phyloP scores from a whole-genome alignment of 2,329 filamentous ascomycete species.

The Calonectria hongkongensis region DNA sequence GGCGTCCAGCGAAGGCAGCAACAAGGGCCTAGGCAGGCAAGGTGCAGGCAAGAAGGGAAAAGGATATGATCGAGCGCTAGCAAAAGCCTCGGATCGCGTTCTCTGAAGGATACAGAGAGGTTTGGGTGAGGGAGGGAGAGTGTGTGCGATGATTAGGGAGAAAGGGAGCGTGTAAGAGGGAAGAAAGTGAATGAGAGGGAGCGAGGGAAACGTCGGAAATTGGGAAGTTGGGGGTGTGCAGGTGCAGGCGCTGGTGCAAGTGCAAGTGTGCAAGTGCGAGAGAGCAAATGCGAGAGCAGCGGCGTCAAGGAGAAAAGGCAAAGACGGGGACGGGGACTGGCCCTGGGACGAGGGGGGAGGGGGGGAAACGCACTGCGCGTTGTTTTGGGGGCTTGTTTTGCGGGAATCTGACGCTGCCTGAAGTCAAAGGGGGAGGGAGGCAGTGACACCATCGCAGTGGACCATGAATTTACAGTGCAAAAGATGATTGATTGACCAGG shows the following conservation, averaged over 20 bases:
- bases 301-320: constrained; percentile 27
- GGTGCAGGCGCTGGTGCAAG: constrained; percentile 39
- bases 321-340: constrained; percentile 25
- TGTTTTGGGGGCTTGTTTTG: constrained; percentile 53
- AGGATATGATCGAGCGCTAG: constrained; percentile 67
- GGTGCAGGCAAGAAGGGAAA: constrained; percentile 48
- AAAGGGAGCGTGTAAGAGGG: constrained; percentile 54
- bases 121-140: constrained; percentile 50
- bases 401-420: constrained; percentile 53
- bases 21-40: constrained; percentile 49
- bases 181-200: constrained; percentile 50
- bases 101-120: constrained; percentile 48
- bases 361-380: constrained; percentile 45
- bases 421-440: constrained; percentile 52
- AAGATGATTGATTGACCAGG: constrained; percentile 46
- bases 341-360: constrained; percentile 38
- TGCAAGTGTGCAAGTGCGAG: constrained; percentile 46
- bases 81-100: constrained; percentile 65
- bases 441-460: constrained; percentile 47
- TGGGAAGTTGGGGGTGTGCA: constrained; percentile 44
- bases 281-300: constrained; percentile 43
- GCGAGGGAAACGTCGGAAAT: constrained; percentile 54
- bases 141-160: constrained; percentile 52
- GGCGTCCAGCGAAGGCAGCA: constrained; percentile 49
- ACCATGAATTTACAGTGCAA: constrained; percentile 40